Evolutionary conservation across 2,329 filamentous ascomycete genomes (phyloP).

Genomic region (Phaeosphaeriaceae sp.): DNA sequence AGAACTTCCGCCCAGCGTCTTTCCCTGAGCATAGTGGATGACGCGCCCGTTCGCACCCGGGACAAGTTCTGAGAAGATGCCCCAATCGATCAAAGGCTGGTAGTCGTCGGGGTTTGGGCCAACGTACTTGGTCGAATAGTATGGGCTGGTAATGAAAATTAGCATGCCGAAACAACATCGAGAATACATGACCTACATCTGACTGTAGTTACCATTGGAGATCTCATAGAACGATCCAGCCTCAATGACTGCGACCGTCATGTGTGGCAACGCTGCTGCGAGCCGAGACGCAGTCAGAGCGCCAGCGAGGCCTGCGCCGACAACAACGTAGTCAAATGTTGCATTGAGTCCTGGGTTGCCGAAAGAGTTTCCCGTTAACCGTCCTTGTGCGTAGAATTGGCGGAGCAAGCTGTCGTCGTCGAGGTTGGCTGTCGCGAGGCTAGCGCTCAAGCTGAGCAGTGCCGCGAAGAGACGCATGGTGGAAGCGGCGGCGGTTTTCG

Average conservation of each 20-base stretch:
- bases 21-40: slow-evolving; percentile 36
- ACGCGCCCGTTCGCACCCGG: slow-evolving; percentile 12
- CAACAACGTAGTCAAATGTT: slow-evolving; percentile 34
- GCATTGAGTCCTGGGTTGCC: slow-evolving; percentile 29
- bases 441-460: neutral
- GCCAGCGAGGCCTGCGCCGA: slow-evolving; percentile 34
- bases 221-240: slow-evolving; percentile 37
- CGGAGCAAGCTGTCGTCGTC: slow-evolving; percentile 9
- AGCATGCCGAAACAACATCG: no score
- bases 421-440: slow-evolving; percentile 3
- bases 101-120: slow-evolving; percentile 19
- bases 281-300: slow-evolving; percentile 27
- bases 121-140: slow-evolving; percentile 18
- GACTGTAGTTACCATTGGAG: slow-evolving; percentile 26
- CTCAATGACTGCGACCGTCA: slow-evolving; percentile 32
- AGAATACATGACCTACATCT: slow-evolving; percentile 17
- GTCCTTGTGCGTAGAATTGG: slow-evolving; percentile 14
- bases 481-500: neutral
- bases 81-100: slow-evolving; percentile 39
- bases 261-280: slow-evolving; percentile 11
- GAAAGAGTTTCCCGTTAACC: slow-evolving; percentile 13
- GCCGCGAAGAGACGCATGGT: neutral
- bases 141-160: slow-evolving; percentile 7
- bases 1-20: slow-evolving; percentile 32
- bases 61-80: slow-evolving; percentile 29